Percentiles rank a stretch among this genome's conserved stretches.
Evolutionary conservation across 106 monocot species (phyloP).

Genomic region (Phalaenopsis equestris): DNA sequence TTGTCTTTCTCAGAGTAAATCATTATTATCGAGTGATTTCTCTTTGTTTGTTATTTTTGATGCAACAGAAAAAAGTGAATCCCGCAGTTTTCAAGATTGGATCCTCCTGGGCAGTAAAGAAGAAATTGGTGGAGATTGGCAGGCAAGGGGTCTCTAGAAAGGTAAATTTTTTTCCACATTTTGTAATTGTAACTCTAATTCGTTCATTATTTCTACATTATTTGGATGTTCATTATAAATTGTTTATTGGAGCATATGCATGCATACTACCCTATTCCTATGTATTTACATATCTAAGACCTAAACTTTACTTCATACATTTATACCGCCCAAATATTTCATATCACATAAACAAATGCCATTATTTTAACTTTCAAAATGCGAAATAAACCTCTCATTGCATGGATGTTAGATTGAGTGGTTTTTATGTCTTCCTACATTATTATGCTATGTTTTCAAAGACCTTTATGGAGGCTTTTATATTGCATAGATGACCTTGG

Average conservation of each 20-base stretch:
- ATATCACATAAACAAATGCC: no score
- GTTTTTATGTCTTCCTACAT: no score
- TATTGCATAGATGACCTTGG: neutral
- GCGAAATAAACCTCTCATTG: no score
- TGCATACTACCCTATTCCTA: no score
- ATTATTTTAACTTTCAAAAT: no score
- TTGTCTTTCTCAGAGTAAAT: neutral
- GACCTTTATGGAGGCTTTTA: neutral
- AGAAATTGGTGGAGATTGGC: constrained; percentile 64
- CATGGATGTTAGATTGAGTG: no score
- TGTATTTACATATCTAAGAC: no score
- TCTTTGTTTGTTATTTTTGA: neutral
- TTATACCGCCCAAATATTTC: no score
- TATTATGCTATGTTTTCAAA: neutral
- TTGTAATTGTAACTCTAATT: neutral
- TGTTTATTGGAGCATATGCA: no score
- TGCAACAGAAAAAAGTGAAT: constrained; percentile 55
- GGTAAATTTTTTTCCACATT: constrained; percentile 14
- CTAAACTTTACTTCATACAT: no score
- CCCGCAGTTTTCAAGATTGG: constrained; percentile 55
- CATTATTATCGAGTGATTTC: neutral
- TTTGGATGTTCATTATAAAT: neutral
- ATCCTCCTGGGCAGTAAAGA: constrained; percentile 54
- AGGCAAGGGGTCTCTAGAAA: constrained; percentile 55
- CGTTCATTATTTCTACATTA: neutral